Base-by-base conservation (phyloP, 345 rosid genomes). In the Boechera stricta region DNA sequence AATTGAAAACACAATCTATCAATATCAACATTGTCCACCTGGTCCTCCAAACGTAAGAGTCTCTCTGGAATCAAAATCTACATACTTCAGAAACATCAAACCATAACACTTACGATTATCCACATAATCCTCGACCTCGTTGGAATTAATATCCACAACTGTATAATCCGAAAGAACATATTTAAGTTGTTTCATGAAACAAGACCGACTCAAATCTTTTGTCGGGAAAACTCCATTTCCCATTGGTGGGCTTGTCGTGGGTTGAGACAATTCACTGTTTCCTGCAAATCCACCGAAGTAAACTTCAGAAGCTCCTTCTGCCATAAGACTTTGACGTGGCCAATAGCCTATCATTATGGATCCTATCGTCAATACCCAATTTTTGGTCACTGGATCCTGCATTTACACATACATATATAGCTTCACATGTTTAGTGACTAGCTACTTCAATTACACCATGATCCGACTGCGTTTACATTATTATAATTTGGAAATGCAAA, bases 1-100 rank as follows among this genome's bases (percentile, higher is more conserved):
- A 53, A 54, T 5, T 54, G n/a, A 28, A 54, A 5, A 11, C 3
- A 26, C 0, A 1, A 2, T 4, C 8, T 26, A 28, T 21, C 24
- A 21, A 2, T 28, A 9, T 36, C 10, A 61, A 26, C 79, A 76
- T 9, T 42, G 57, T 48, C 80, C 80, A 76, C 75, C 75, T 62
- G 70, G 70, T 69, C 80, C 80, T 31, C 80, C 75, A 76, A 53
- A 76, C 6, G 80, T 76, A 62, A 76, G 70, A 69, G 75, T 33
- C 80, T 76, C 80, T 62, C 51, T 62, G 0, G 75, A 69, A 69
- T 32, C 32, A 76, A 0, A 18, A 76, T 69, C 74, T 21, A 76
- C 48, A 69, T 76, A 69, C 69, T 61, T 52, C 1, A 61, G 64
- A 51, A 29, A 76, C 56, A 61, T 61, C 31, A 76, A 15, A n/a